These are phyloP conservation scores for Capsella bursapastoris DNA, from an alignment of 345 rosid species.

Conservation along the genomic window DNA sequence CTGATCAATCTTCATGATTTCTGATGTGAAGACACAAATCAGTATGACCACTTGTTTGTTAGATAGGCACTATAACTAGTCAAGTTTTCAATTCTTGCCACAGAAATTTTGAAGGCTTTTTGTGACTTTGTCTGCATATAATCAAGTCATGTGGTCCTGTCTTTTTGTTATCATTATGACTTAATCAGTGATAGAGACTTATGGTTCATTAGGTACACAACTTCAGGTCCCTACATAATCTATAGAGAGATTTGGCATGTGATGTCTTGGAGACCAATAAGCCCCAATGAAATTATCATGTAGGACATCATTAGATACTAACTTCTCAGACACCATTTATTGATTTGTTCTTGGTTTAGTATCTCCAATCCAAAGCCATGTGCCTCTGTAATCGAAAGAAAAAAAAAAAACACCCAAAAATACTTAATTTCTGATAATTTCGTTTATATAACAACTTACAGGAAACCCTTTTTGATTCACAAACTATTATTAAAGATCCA, in stretches of 20 bases:
- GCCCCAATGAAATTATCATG: slow-evolving; percentile 39
- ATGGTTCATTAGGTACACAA: slow-evolving; percentile 44
- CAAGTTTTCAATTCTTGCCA: slow-evolving; percentile 42
- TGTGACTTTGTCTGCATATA: slow-evolving; percentile 32
- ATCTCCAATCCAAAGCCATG: slow-evolving; percentile 43
- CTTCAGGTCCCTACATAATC: slow-evolving; percentile 45
- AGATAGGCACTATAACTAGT: slow-evolving; percentile 36
- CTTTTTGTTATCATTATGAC: slow-evolving; percentile 33
- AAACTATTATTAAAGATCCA: slow-evolving; percentile 9
- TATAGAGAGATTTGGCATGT: slow-evolving; percentile 40
- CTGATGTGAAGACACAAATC: slow-evolving; percentile 32
- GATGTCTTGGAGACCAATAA: slow-evolving; percentile 41
- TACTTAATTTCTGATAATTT: neutral
- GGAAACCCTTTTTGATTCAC: slow-evolving; percentile 11
- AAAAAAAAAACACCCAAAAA: neutral
- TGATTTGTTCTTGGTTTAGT: slow-evolving; percentile 43
- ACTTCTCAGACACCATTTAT: slow-evolving; percentile 45
- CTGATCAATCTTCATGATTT: slow-evolving; percentile 26
- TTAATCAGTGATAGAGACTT: slow-evolving; percentile 38
- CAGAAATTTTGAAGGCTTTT: slow-evolving; percentile 35
- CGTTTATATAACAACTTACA: slow-evolving; percentile 32
- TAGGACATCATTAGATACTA: slow-evolving; percentile 40
- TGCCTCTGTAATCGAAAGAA: slow-evolving; percentile 21
- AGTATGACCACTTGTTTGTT: slow-evolving; percentile 43
- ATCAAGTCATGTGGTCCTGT: slow-evolving; percentile 43